Percentiles rank a stretch among this genome's conserved stretches.
phyloP scores from a whole-genome alignment of 257 asterid genomes.

The Petunia secreta region DNA sequence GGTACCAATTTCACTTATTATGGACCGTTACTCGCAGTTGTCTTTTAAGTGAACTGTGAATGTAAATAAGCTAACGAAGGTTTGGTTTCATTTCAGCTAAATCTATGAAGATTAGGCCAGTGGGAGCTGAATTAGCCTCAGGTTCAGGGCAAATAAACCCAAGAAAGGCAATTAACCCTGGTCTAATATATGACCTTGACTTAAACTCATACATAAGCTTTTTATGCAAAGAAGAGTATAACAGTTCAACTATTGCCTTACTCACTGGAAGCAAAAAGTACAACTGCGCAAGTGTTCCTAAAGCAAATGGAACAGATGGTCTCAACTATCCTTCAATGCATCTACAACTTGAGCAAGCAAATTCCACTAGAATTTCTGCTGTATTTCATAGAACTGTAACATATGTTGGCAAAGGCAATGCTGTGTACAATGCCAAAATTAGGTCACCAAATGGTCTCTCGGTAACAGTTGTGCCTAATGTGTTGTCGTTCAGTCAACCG shows the following conservation, averaged over 20 bases:
- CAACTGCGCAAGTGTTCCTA: conserved; percentile 49
- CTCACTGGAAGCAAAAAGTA: conserved; percentile 47
- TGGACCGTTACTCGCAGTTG: not conserved
- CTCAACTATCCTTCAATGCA: conserved; percentile 75
- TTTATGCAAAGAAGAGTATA: conserved; percentile 68
- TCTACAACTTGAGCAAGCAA: conserved; percentile 36
- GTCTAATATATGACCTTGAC: conserved; percentile 60
- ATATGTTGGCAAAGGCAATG: conserved; percentile 45
- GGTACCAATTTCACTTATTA: not conserved
- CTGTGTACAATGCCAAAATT: conserved; percentile 54
- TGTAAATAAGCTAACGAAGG: not conserved
- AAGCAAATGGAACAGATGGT: conserved; percentile 57
- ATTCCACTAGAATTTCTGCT: conserved; percentile 43
- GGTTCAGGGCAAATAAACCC: conserved; percentile 76
- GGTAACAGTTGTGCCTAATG: conserved; percentile 49
- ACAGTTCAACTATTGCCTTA: conserved; percentile 35
- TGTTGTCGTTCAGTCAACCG: conserved; percentile 39
- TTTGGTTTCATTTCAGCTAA: conserved; percentile 46
- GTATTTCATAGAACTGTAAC: conserved; percentile 61
- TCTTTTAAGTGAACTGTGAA: not conserved
- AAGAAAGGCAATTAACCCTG: conserved; percentile 61
- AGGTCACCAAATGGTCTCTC: conserved; percentile 43
- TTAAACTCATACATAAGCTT: conserved; percentile 48
- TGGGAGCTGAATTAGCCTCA: conserved; percentile 51
- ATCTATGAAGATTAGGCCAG: conserved; percentile 43